Evolutionary conservation across 805 yeast genomes (phyloP), one percentile per base, ranked within the genome.

Genomic region (Myxozyma neglecta): DNA sequence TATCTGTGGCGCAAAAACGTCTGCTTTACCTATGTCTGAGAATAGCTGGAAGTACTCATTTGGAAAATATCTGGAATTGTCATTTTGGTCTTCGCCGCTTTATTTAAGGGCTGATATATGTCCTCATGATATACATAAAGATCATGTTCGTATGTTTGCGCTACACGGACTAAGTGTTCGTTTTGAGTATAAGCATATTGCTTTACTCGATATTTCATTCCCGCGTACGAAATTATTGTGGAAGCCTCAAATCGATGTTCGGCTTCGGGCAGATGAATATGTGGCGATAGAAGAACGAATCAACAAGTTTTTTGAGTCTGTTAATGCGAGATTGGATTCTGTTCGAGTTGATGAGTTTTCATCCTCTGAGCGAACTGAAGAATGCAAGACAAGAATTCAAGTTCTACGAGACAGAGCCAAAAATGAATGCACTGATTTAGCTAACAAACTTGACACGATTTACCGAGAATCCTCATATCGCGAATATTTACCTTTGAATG

Each of bases 31-130:
- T 18, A 84, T 96, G 87, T 88, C 89, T 69, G 93, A 90, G 53
- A 85, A 85, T 44, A 86, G 97, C 0, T 92, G 96, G 87, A 90
- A 87, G 70, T 86, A 86, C 66, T 93, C 98, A 0, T 87, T 94
- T 74, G 99, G 98, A 0, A 96, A 96, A 71, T 94, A 89, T 71
- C 77, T 94, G 29, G 98, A 94, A 75, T 77, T 92, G 24, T 79
- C 88, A 36, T 92, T 92, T 71, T 90, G 96, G 89, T 83, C 88
- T 58, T 74, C 78, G 40, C 78, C 77, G 18, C 76, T 84, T 43
- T 78, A 82, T 13, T 77, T 85, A 59, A 78, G 85, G 6, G 87
- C 85, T 1, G 88, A 87, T 0, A 79, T 81, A 20, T 94, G 99
- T 73, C 74, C 80, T 0, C 97, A 93, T 74, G 90, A 91, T 71